These are phyloP conservation scores for Chalara sp. DNA, from an alignment of 2,329 filamentous ascomycete species.

Conservation along the genomic window DNA sequence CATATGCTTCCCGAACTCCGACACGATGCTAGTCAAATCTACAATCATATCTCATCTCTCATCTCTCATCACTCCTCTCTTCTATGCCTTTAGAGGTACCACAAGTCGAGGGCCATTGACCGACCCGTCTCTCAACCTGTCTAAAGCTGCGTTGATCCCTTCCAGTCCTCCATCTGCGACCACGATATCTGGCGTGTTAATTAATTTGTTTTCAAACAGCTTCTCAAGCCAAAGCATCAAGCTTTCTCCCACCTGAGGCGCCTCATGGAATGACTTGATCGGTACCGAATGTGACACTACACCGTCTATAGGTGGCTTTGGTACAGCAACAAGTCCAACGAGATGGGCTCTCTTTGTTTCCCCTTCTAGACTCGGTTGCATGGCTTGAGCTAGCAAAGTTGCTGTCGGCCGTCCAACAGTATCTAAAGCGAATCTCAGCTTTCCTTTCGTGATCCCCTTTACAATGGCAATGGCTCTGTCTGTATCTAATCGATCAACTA, in stretches of 20 bases:
- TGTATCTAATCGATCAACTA: slow-evolving; percentile 63
- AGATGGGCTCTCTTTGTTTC: slow-evolving; percentile 43
- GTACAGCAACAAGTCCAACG: slow-evolving; percentile 60
- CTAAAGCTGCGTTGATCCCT: slow-evolving; percentile 61
- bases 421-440: slow-evolving; percentile 62
- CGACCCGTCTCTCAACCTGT: slow-evolving; percentile 57
- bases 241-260: slow-evolving; percentile 53
- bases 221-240: slow-evolving; percentile 62
- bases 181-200: slow-evolving; percentile 60
- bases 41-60: too few relatives aligned
- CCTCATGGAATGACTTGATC: slow-evolving; percentile 70
- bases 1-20: too few relatives aligned
- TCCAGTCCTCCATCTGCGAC: slow-evolving; percentile 55
- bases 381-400: slow-evolving; percentile 35
- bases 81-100: slow-evolving; percentile 31
- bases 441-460: slow-evolving; percentile 46
- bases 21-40: too few relatives aligned
- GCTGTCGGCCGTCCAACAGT: slow-evolving; percentile 61
- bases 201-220: slow-evolving; percentile 45
- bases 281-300: slow-evolving; percentile 42
- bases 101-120: slow-evolving; percentile 64
- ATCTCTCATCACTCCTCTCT: too few relatives aligned
- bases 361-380: slow-evolving; percentile 8
- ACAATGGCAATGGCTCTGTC: slow-evolving; percentile 60
- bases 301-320: slow-evolving; percentile 37